Percentiles rank a stretch among this genome's conserved stretches.
These are phyloP conservation scores for Chlorella ohadii DNA, from an alignment of 139 green algal species.

Conservation along the genomic window DNA sequence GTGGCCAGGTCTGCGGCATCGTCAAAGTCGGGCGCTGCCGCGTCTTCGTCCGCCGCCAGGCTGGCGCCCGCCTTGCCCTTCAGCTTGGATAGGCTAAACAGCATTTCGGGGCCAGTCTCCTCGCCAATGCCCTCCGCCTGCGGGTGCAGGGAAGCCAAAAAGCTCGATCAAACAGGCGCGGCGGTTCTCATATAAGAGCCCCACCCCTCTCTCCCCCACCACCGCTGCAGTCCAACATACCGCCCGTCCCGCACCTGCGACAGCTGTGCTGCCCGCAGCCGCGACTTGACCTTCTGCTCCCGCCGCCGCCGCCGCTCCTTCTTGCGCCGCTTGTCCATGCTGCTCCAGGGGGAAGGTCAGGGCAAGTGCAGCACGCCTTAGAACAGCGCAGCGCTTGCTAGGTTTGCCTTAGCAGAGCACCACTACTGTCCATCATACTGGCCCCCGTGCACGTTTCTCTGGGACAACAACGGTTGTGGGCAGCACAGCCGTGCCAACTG, in stretches of 20 bases:
- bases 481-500: neutral
- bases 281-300: conserved; percentile 86
- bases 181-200: too few species aligned
- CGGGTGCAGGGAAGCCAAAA: too few species aligned
- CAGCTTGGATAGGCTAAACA: conserved; percentile 57
- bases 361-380: neutral
- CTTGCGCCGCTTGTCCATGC: conserved; percentile 64
- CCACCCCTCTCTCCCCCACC: neutral
- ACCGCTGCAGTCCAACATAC: too few species aligned
- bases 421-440: too few species aligned
- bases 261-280: conserved; percentile 68
- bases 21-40: conserved; percentile 26
- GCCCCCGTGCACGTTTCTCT: too few species aligned
- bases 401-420: neutral
- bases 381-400: too few species aligned
- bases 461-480: too few species aligned
- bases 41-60: conserved; percentile 23
- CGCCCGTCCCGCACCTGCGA: conserved; percentile 12
- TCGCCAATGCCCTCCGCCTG: conserved; percentile 61
- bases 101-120: conserved; percentile 38
- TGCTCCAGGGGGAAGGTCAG: neutral
- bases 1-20: neutral
- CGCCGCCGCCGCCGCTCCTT: conserved; percentile 73
- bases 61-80: neutral
- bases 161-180: too few species aligned